Evolutionary conservation across 352 stramenopile species (phyloP).

Genomic region (Blastocystis sp.): DNA sequence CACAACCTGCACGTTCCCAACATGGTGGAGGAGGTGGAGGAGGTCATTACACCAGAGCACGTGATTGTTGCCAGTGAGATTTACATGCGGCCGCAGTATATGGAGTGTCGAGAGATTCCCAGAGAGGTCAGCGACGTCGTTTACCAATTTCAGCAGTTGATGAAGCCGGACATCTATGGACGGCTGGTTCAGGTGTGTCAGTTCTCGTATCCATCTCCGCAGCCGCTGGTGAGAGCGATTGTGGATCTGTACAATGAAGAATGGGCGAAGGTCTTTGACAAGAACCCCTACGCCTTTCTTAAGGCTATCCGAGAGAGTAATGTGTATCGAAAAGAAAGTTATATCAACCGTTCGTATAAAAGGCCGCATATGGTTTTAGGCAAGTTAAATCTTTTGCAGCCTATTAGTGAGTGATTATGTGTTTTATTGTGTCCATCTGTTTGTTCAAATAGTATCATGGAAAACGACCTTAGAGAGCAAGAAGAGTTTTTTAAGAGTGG

Average conservation of each 20-base stretch:
- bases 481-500: constrained; percentile 20
- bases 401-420: constrained; percentile 20
- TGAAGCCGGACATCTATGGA: constrained; percentile 34
- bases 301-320: constrained; percentile 56
- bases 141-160: constrained; percentile 9
- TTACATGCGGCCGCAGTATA: constrained; percentile 34
- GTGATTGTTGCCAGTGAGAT: neutral
- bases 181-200: constrained; percentile 46
- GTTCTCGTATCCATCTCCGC: constrained; percentile 39
- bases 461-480: neutral
- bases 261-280: constrained; percentile 21
- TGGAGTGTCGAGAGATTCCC: constrained; percentile 8
- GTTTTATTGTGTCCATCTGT: neutral
- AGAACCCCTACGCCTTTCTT: constrained; percentile 44
- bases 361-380: neutral
- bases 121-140: neutral
- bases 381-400: neutral
- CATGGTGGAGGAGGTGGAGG: constrained; percentile 43
- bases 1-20: constrained; percentile 40
- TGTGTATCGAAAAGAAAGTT: constrained; percentile 39
- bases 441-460: constrained; percentile 30
- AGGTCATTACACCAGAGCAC: constrained; percentile 3
- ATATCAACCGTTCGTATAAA: constrained; percentile 41
- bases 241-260: constrained; percentile 35
- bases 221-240: constrained; percentile 34